Percentiles rank a stretch among this genome's conserved stretches.
phyloP scores from a whole-genome alignment of 2,329 filamentous ascomycete species.

The Sphaerostilbella broomeana region DNA sequence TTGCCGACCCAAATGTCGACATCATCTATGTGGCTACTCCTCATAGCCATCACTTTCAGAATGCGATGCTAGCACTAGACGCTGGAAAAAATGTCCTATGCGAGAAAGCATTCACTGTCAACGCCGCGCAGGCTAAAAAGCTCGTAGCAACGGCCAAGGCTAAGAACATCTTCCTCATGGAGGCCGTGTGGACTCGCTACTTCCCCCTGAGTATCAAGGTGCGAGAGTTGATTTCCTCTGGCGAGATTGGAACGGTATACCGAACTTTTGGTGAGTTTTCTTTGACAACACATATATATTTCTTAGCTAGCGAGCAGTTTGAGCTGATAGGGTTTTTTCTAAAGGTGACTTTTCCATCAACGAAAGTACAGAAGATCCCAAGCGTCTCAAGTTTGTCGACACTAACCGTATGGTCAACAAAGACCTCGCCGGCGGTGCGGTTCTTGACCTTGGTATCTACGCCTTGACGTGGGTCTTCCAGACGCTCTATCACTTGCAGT shows the following conservation, averaged over 20 bases:
- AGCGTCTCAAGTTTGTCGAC: constrained; percentile 49
- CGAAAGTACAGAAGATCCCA: constrained; percentile 41
- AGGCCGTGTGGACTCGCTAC: constrained; percentile 84
- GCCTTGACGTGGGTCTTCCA: constrained; percentile 88
- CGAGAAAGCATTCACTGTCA: constrained; percentile 86
- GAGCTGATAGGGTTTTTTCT: neutral
- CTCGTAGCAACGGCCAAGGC: constrained; percentile 64
- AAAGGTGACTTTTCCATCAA: constrained; percentile 56
- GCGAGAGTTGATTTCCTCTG: constrained; percentile 53
- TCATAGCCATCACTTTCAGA: constrained; percentile 90
- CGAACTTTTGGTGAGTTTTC: constrained; percentile 44
- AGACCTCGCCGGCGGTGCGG: constrained; percentile 73
- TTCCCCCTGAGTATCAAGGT: constrained; percentile 77
- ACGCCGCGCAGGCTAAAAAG: constrained; percentile 66
- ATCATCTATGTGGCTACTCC: constrained; percentile 87
- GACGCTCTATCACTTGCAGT: constrained; percentile 74
- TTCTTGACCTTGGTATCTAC: constrained; percentile 85
- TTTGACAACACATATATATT: neutral
- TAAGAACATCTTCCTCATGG: constrained; percentile 74
- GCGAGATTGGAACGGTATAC: constrained; percentile 54
- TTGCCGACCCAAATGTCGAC: constrained; percentile 70
- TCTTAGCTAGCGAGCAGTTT: neutral
- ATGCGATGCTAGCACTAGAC: constrained; percentile 75
- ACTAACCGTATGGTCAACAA: constrained; percentile 73
- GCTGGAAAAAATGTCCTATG: constrained; percentile 85